phyloP scores from a whole-genome alignment of 2,329 filamentous ascomycete species.

The Fusarium citri region DNA sequence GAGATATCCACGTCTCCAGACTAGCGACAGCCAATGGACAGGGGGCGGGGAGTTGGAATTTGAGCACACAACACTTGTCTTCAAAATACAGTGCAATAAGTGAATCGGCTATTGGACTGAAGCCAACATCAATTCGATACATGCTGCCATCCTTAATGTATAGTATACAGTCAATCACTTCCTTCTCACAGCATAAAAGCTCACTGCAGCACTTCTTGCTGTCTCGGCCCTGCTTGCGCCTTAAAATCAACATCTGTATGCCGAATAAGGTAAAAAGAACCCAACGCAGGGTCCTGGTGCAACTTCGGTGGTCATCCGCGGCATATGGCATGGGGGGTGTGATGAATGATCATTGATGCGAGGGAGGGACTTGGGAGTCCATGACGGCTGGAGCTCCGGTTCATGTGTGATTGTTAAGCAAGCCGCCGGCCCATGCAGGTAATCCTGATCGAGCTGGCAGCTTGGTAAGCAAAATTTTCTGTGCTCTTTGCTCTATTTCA shows the following conservation, averaged over 20 bases:
- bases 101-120: background rate
- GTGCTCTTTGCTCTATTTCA: background rate
- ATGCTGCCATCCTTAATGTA: background rate
- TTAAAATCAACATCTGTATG: background rate
- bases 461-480: conserved; percentile 28
- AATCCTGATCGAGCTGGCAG: conserved; percentile 4
- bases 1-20: conserved; percentile 25
- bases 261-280: conserved; percentile 11
- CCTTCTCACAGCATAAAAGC: background rate
- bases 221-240: background rate
- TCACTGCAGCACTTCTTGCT: background rate
- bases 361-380: conserved; percentile 36
- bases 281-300: conserved; percentile 26
- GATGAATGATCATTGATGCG: conserved; percentile 6
- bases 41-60: conserved; percentile 37
- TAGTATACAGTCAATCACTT: background rate
- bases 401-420: conserved; percentile 46
- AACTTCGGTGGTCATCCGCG: conserved; percentile 14
- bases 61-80: conserved; percentile 5
- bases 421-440: conserved; percentile 6
- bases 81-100: background rate
- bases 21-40: conserved; percentile 23
- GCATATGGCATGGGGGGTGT: conserved; percentile 23
- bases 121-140: background rate
- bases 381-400: conserved; percentile 31